These are phyloP conservation scores for Micromonas commoda DNA, from an alignment of 139 green algal species.

Conservation along the genomic window DNA sequence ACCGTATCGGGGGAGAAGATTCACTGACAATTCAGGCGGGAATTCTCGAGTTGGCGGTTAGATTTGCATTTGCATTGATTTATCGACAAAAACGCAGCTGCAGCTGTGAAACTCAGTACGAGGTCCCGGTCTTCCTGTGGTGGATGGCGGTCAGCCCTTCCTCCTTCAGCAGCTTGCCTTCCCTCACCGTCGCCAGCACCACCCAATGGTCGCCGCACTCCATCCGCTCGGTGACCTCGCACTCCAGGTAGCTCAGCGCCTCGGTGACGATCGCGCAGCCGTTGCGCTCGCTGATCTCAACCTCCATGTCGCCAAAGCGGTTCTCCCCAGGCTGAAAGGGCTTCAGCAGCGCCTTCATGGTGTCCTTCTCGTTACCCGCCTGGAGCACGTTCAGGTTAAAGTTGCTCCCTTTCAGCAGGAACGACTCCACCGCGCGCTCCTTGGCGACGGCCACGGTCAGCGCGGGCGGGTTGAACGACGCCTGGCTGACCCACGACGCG, in stretches of 20 bases:
- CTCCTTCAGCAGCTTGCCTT: slow-evolving; percentile 64
- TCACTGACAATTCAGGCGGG: too few relatives aligned
- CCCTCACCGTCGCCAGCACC: slow-evolving; percentile 64
- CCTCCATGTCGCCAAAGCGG: slow-evolving; percentile 64
- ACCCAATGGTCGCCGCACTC: slow-evolving; percentile 81
- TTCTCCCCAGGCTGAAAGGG: slow-evolving; percentile 78
- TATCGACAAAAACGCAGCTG: too few relatives aligned
- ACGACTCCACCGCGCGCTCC: slow-evolving; percentile 83
- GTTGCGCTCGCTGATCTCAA: slow-evolving; percentile 33
- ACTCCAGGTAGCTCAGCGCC: slow-evolving; percentile 61
- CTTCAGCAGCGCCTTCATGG: slow-evolving; percentile 69
- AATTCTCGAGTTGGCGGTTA: too few relatives aligned
- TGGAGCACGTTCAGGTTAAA: slow-evolving; percentile 84
- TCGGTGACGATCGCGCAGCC: slow-evolving; percentile 48
- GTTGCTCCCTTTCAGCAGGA: slow-evolving; percentile 57
- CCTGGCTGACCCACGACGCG: slow-evolving; percentile 84
- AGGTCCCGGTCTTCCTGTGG: slow-evolving; percentile 72
- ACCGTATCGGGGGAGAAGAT: too few relatives aligned
- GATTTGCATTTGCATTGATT: too few relatives aligned
- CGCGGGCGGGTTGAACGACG: slow-evolving; percentile 81
- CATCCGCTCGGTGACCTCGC: slow-evolving; percentile 50
- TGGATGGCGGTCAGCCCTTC: slow-evolving; percentile 61
- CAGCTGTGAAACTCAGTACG: too few relatives aligned
- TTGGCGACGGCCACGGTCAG: slow-evolving; percentile 87
- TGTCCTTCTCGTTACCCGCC: slow-evolving; percentile 27